phyloP scores from a whole-genome alignment of 1,284 basidiomycete genomes.

The Coniferiporia sulphurascens region DNA sequence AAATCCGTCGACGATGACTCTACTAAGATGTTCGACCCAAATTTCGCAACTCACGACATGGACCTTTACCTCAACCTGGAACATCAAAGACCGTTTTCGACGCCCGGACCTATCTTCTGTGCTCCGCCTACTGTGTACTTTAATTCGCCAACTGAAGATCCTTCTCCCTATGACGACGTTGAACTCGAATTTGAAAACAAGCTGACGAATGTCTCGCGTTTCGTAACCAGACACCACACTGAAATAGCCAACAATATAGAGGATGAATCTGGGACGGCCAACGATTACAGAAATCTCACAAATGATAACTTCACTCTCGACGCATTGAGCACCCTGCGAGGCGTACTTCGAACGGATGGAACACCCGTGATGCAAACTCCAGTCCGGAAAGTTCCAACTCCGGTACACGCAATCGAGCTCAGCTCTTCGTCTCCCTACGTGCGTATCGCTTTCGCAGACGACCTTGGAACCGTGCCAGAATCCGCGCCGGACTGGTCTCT shows the following conservation, averaged over 20 bases:
- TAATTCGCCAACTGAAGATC: slow-evolving; percentile 49
- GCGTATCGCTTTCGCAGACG: neutral
- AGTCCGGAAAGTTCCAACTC: neutral
- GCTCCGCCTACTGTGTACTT: slow-evolving; percentile 34
- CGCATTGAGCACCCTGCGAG: neutral
- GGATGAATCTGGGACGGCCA: neutral
- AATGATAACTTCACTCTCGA: neutral
- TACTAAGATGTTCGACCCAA: neutral
- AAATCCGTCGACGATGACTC: neutral
- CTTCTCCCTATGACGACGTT: slow-evolving; percentile 29
- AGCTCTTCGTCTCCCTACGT: slow-evolving; percentile 1
- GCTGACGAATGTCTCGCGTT: neutral
- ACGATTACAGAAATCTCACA: neutral
- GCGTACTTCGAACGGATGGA: neutral
- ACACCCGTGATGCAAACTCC: neutral
- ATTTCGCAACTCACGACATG: neutral
- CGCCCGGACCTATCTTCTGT: slow-evolving; percentile 7
- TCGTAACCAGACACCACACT: neutral
- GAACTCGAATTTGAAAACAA: slow-evolving; percentile 29
- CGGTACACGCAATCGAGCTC: neutral
- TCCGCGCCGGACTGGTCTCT: neutral
- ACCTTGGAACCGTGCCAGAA: neutral
- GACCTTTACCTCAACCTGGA: neutral
- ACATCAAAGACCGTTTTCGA: slow-evolving; percentile 3
- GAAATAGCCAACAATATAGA: neutral